Evolutionary conservation across 2,329 filamentous ascomycete genomes (phyloP), one percentile per base, ranked within the genome.

Genomic region (Neonectria neomacrospora): DNA sequence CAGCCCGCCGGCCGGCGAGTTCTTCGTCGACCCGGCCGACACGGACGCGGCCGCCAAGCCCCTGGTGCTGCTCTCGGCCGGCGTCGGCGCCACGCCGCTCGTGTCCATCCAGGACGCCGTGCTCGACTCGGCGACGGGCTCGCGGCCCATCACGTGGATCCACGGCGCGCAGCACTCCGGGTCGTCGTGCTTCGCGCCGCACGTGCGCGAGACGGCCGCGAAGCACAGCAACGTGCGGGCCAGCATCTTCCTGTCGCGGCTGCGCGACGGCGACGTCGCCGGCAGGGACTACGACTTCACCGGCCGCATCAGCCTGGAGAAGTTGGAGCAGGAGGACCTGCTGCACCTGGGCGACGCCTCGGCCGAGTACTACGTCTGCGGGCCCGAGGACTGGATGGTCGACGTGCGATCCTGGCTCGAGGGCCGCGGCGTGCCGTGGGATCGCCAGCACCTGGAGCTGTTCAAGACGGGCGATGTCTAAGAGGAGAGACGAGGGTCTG

Each of bases 301-400:
- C 9, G 87, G 90, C 3, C 82, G 86, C 8, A 77, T 92, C 16
- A 82, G 88, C 61, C 75, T 94, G n/a, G 76, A 80, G 32, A 82
- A 81, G 58, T 74, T 92, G 39, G 82, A 86, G 66, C 74, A 77
- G 23, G 79, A 85, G 9, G 72, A 78, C 1, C 80, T 86, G 48
- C 78, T 94, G n/a, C 86, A 83, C 67, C 73, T 89, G 1, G 78
- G 81, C 20, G 80, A 90, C 68, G 53, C 76, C 1, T 78, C 78
- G 45, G 82, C 91, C 0, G 81, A 88, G 71, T 94, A 93, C 76
- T 94, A 86, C 70, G 79, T 92, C 56, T 94, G 92, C 72, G 92
- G 91, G 0, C 91, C 91, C 0, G 82, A 84, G 63, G 74, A 76
- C 8, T 94, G 93, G 81, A 94, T 94, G 92, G 71, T 83, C 10